Percentiles rank a stretch among this genome's conserved stretches.
These are phyloP conservation scores for Lipomyces spencermartinsiae DNA, from an alignment of 805 yeast species.

Conservation along the genomic window DNA sequence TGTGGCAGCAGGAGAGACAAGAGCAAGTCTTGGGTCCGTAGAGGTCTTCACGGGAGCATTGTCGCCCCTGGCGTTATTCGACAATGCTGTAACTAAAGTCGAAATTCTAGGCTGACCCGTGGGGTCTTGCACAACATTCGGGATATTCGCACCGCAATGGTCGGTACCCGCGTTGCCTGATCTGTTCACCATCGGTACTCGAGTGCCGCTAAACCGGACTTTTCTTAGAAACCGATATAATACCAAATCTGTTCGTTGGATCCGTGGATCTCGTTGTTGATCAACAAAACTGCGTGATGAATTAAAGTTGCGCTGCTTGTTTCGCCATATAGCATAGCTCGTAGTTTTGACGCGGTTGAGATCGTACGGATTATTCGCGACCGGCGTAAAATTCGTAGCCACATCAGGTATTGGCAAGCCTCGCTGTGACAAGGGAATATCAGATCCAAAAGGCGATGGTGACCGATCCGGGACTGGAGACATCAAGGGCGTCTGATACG, in stretches of 20 bases:
- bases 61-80: too few relatives aligned
- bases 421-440: too few relatives aligned
- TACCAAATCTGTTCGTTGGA: not conserved
- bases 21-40: too few relatives aligned
- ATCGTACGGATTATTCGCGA: not conserved
- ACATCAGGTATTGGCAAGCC: too few relatives aligned
- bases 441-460: not conserved
- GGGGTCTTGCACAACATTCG: not conserved
- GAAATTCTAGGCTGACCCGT: too few relatives aligned
- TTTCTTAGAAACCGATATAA: not conserved
- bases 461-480: not conserved
- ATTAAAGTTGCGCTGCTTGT: not conserved
- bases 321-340: not conserved
- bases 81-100: too few relatives aligned
- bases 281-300: not conserved
- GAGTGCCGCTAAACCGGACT: not conserved
- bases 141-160: not conserved
- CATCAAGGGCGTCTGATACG: not conserved
- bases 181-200: not conserved
- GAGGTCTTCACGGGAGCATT: too few relatives aligned
- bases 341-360: not conserved
- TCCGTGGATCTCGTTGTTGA: slow-evolving; percentile 3
- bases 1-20: too few relatives aligned
- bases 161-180: not conserved
- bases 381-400: not conserved